Evolutionary conservation across 768 basidiomycete genomes (phyloP), one percentile per base, ranked within the genome.

Genomic region (Tremella yokohamensis): DNA sequence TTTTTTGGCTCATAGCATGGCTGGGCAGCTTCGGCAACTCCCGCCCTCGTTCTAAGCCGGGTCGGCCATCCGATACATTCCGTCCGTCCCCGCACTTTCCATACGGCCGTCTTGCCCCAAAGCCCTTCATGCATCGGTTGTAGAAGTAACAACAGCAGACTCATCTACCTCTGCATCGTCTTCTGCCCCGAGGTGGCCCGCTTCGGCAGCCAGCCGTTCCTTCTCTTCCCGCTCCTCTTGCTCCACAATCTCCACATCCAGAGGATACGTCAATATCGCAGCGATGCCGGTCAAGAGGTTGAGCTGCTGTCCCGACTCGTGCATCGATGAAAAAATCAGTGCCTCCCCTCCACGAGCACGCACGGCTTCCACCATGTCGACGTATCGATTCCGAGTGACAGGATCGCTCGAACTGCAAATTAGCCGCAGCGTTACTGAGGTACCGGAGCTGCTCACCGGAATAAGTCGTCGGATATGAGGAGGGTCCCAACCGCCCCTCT

Each of bases 271-370:
- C 48, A 99, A 78, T 53, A 99, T 89, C 1, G 96, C 96, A 19
- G 94, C 94, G 19, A 98, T 84, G 1, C 96, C 96, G 8, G 91
- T 93, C 40, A 98, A 75, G 64, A 93, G 88, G 74, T 97, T 96
- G n/a, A 99, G 81, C 73, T 99, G 96, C 82, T 97, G 92, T 13
- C 96, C 96, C 19, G 89, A 90, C 78, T 99, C 96, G 73, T 99
- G 96, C 96, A 99, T 98, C 69, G 92, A 97, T 3, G 94, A 98
- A 77, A 98, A 99, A 63, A 97, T 92, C 18, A 97, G 81, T 4
- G 92, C 92, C 72, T 98, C 93, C 22, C 86, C 94, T 22, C 92
- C 90, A 63, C 88, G 89, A 47, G 84, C 82, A 65, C 87, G 85
- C 15, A 97, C 91, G 37, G 84, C 84, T 76, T 99, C 94, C 0